A percentile compares a stretch with the other conserved stretches of the same genome.
Conservation (phyloP, 139 green algal genomes). For the Closterium sp. region DNA sequence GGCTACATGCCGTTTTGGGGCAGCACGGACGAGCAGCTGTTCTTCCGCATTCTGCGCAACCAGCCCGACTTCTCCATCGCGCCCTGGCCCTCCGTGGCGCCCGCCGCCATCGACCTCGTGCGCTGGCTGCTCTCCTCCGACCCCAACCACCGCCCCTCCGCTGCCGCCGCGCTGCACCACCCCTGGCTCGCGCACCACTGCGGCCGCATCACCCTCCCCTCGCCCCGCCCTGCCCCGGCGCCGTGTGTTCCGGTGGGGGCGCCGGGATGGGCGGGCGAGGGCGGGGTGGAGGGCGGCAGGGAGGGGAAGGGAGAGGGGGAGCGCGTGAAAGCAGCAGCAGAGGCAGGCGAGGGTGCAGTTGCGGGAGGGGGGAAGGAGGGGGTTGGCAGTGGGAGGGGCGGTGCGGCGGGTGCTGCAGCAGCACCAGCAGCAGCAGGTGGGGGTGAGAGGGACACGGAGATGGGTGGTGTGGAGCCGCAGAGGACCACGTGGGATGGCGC, state of each 20-base stretch:
- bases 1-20: constrained; percentile 16
- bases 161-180: neutral
- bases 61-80: neutral
- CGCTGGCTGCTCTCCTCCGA: constrained; percentile 2
- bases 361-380: neutral
- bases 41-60: constrained; percentile 7
- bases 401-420: neutral
- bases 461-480: neutral
- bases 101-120: neutral
- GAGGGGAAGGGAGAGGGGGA: neutral
- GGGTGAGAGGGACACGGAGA: neutral
- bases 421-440: neutral
- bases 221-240: no score
- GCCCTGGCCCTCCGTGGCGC: neutral
- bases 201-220: neutral
- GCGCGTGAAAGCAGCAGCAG: neutral
- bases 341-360: no score
- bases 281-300: neutral
- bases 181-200: neutral
- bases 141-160: neutral
- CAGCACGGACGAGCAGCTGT: neutral
- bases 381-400: neutral
- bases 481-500: neutral
- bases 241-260: neutral
- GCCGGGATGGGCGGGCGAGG: neutral